Percentiles rank a stretch among this genome's conserved stretches.
These are phyloP conservation scores for Puya raimondii DNA, from an alignment of 176 grass and related monocot genomes.

Conservation along the genomic window DNA sequence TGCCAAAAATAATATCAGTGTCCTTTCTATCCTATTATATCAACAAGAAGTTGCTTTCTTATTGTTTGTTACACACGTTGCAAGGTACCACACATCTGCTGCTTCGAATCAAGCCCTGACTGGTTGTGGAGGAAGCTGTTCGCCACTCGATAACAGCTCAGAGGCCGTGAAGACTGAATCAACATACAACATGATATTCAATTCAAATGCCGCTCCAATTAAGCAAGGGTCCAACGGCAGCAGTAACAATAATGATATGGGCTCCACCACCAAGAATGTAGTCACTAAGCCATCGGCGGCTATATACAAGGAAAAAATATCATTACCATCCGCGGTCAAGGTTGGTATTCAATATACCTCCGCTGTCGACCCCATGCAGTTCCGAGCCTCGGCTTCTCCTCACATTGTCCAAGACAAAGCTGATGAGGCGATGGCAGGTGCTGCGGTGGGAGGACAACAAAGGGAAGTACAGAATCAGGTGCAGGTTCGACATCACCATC, in stretches of 20 bases:
- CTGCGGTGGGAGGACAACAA: neutral
- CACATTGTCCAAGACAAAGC: conserved; percentile 27
- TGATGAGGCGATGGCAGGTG: conserved; percentile 6
- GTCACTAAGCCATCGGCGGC: conserved; percentile 30
- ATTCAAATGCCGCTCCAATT: conserved; percentile 35
- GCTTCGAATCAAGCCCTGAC: conserved; percentile 49
- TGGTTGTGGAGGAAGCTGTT: conserved; percentile 48
- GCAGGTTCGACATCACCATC: conserved; percentile 7
- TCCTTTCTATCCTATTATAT: conserved; percentile 23
- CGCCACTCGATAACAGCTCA: conserved; percentile 52
- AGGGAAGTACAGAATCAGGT: conserved; percentile 10
- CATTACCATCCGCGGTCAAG: conserved; percentile 4
- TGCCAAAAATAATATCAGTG: conserved; percentile 71
- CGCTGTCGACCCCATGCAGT: conserved; percentile 34
- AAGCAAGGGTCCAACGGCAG: conserved; percentile 73
- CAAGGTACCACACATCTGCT: conserved; percentile 74
- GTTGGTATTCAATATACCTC: neutral
- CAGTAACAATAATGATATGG: conserved; percentile 75
- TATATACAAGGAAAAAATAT: conserved; percentile 3
- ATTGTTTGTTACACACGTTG: conserved; percentile 42
- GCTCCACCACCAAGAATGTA: conserved; percentile 67
- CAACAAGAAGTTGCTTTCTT: conserved; percentile 37
- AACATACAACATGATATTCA: conserved; percentile 41
- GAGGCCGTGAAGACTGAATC: conserved; percentile 62
- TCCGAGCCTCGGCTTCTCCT: conserved; percentile 17